Base-by-base conservation (phyloP, 768 basidiomycete species). In the Cystobasidium ongulense region DNA sequence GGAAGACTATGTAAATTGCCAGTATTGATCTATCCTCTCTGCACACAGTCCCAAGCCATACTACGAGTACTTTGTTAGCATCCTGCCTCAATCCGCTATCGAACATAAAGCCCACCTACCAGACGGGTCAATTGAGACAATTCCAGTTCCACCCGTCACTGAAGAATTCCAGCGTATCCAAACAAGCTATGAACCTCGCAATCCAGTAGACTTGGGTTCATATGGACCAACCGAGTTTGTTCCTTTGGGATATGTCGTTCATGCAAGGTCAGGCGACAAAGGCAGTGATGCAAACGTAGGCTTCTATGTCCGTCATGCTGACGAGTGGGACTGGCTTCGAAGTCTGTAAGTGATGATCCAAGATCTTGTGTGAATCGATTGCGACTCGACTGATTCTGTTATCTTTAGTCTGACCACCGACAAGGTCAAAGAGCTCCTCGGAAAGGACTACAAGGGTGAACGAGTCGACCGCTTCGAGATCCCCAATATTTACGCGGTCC, bases 391-490 rank as follows among this genome's bases (percentile, higher is more conserved):
- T 8, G 52, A 54, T 54, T 5, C 7, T 54, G 7, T 5, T 21
- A 59, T 21, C 33, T 29, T 27, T 29, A 59, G 57, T 29, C 57
- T 59, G 23, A 59, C 57, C 11, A 35, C 29, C 25, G 57, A 4
- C 4, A 27, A 59, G 23, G 21, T 59, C 57, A 59, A 59, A 21
- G 33, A 59, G 25, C 57, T 59, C 29, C 57, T 59, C 33, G 57
- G 57, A 27, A 59, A 35, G 33, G 57, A 59, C 23, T 59, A 59
- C 27, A 59, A 59, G 21, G 57, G 57, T 15, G 57, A 59, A 35
- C 57, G 57, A 29, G 33, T 59, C 23, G 57, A 59, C 29, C 57
- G 57, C 21, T 59, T 59, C 57, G 57, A 59, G 27, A 59, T 59
- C 15, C 57, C 57, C 33, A 59, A 59, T 23, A 59, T 59, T 21